Evolutionary conservation across 2,329 filamentous ascomycete species (phyloP).

Genomic region (Colletotrichum sp.): DNA sequence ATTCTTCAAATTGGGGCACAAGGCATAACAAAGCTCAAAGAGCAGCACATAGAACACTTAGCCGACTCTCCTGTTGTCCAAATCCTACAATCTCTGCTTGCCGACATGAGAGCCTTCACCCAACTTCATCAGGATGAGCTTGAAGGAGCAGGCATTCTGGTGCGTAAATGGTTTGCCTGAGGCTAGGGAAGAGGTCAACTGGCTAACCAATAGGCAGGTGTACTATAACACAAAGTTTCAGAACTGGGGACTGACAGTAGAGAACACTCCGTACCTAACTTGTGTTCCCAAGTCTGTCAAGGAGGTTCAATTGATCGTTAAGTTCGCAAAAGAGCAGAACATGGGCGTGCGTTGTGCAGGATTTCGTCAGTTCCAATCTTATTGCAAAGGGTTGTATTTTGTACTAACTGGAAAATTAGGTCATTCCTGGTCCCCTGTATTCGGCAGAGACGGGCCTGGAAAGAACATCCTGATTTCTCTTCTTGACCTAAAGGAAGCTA

Average conservation of each 20-base stretch:
- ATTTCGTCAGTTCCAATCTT: constrained; percentile 32
- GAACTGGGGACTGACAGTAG: constrained; percentile 46
- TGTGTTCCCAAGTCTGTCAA: constrained; percentile 44
- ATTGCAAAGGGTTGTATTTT: not conserved
- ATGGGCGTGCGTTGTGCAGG: constrained; percentile 45
- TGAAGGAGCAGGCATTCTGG: not conserved
- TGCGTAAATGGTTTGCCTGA: not conserved
- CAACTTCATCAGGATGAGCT: not conserved
- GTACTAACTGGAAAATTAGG: not conserved
- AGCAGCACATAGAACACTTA: not conserved
- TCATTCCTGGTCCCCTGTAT: constrained; percentile 47
- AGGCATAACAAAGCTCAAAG: not conserved
- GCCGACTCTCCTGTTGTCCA: not conserved
- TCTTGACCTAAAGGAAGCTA: constrained; percentile 40
- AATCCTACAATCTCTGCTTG: not conserved
- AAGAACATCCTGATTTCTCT: constrained; percentile 45
- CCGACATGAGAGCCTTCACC: not conserved
- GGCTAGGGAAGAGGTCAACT: not conserved
- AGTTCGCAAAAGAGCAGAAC: constrained; percentile 35
- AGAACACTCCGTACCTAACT: constrained; percentile 42
- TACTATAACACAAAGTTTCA: constrained; percentile 36
- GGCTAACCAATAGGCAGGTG: constrained; percentile 24
- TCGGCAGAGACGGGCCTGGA: constrained; percentile 37
- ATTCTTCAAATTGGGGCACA: not conserved
- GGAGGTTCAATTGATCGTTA: constrained; percentile 45